Conservation (phyloP, 306 rosid genomes). For the Dryas octopetala region DNA sequence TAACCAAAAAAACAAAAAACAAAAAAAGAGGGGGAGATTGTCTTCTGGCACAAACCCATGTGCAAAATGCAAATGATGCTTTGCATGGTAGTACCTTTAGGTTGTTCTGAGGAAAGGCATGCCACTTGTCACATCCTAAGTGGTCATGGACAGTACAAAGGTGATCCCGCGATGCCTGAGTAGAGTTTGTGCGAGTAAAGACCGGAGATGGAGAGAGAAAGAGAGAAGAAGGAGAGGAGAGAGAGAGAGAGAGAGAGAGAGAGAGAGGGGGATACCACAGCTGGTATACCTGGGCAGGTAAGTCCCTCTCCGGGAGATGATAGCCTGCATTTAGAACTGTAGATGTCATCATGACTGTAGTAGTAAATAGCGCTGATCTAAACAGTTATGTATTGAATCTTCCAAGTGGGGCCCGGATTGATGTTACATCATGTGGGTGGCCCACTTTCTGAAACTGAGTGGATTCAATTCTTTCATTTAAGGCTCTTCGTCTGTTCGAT, state of each 20-base stretch:
- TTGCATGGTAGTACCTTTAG: not conserved
- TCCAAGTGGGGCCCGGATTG: conserved; percentile 14
- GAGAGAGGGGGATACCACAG: too few relatives aligned
- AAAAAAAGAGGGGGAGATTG: not conserved
- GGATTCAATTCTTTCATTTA: conserved; percentile 17
- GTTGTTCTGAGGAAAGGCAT: not conserved
- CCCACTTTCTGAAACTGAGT: conserved; percentile 19
- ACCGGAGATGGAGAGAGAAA: not conserved
- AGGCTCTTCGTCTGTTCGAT: not conserved
- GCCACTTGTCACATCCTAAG: not conserved
- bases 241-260: too few relatives aligned
- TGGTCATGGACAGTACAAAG: not conserved
- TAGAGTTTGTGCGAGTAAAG: conserved; percentile 8
- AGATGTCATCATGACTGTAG: not conserved
- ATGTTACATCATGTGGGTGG: conserved; percentile 19
- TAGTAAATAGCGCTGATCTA: conserved; percentile 1
- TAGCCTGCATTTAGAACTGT: not conserved
- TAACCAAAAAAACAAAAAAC: not conserved
- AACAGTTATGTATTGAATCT: conserved; percentile 25
- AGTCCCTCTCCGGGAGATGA: not conserved
- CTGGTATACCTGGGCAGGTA: too few relatives aligned
- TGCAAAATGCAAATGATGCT: conserved; percentile 12
- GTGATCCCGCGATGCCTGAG: not conserved
- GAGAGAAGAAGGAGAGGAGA: too few relatives aligned
- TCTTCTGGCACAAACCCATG: conserved; percentile 18